Percentiles rank a stretch among this genome's conserved stretches.
These are phyloP conservation scores for Cyclotella cryptica DNA, from an alignment of 108 stramenopile species.

Conservation along the genomic window DNA sequence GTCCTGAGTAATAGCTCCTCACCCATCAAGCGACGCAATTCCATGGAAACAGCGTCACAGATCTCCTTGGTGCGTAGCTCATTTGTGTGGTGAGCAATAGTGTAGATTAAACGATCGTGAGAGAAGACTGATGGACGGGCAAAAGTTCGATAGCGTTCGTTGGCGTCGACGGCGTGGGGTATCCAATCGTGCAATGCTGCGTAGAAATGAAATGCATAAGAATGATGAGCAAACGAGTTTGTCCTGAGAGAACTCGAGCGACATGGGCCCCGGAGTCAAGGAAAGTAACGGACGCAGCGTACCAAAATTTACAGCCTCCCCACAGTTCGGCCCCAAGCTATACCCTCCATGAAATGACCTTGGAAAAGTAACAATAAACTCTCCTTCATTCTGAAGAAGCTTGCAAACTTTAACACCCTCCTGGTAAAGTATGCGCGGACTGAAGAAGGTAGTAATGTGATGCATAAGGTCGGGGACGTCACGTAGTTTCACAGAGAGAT, in stretches of 20 bases:
- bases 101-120: conserved; percentile 92
- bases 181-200: conserved; percentile 95
- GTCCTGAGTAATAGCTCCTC: conserved; percentile 72
- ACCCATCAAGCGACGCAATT: conserved; percentile 74
- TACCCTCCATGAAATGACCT: conserved; percentile 97
- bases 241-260: too few relatives aligned
- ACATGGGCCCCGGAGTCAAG: background rate
- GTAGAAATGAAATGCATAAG: too few relatives aligned
- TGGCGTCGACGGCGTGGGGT: conserved; percentile 88
- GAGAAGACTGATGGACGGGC: conserved; percentile 90
- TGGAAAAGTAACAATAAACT: conserved; percentile 98
- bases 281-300: background rate
- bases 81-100: conserved; percentile 84
- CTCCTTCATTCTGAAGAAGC: conserved; percentile 89
- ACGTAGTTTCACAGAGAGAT: conserved; percentile 92
- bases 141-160: conserved; percentile 90
- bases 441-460: conserved; percentile 96
- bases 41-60: conserved; percentile 65
- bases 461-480: conserved; percentile 92
- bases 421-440: conserved; percentile 83
- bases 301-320: conserved; percentile 94
- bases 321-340: conserved; percentile 94
- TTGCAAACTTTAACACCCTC: conserved; percentile 91
- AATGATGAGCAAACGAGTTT: background rate
- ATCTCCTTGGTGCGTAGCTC: conserved; percentile 69